These are phyloP conservation scores for Diddensiella transvaalensis DNA, from an alignment of 805 yeast species.

Conservation along the genomic window DNA sequence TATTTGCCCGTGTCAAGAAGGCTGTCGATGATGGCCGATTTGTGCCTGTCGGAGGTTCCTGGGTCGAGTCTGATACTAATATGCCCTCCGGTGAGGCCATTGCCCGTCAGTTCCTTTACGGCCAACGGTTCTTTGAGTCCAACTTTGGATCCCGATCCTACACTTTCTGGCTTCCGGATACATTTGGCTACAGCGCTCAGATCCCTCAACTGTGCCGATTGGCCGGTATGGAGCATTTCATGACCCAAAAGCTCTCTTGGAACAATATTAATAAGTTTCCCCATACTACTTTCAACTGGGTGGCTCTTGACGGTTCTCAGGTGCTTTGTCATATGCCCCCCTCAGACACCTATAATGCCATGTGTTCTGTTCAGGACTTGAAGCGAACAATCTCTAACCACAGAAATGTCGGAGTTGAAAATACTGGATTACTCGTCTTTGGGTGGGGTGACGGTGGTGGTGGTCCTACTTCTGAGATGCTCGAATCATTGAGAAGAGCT, in stretches of 20 bases:
- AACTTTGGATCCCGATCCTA: slow-evolving; percentile 65
- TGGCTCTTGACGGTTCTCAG: slow-evolving; percentile 77
- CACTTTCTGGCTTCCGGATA: slow-evolving; percentile 82
- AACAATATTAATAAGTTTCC: slow-evolving; percentile 80
- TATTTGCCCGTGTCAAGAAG: slow-evolving; percentile 53
- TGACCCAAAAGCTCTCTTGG: slow-evolving; percentile 84
- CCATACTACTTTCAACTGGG: slow-evolving; percentile 77
- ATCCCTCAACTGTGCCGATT: slow-evolving; percentile 75
- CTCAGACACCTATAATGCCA: slow-evolving; percentile 80
- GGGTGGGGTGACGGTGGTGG: slow-evolving; percentile 93
- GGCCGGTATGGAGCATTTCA: slow-evolving; percentile 66
- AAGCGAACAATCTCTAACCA: slow-evolving; percentile 65
- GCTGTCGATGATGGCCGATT: slow-evolving; percentile 63
- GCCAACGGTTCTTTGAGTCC: slow-evolving; percentile 68
- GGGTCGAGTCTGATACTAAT: slow-evolving; percentile 89
- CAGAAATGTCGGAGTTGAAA: slow-evolving; percentile 64
- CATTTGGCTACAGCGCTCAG: slow-evolving; percentile 83
- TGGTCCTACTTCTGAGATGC: slow-evolving; percentile 78
- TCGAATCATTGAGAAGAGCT: slow-evolving; percentile 73
- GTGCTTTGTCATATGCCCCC: slow-evolving; percentile 87
- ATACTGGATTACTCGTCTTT: slow-evolving; percentile 63
- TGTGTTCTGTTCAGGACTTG: slow-evolving; percentile 78
- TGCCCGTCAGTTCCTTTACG: slow-evolving; percentile 73
- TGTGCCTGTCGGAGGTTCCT: slow-evolving; percentile 79
- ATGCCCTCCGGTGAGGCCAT: slow-evolving; percentile 78